Evolutionary conservation across 768 basidiomycete genomes (phyloP), one percentile per base, ranked within the genome.

Genomic region (Xerocomus potaroensis): DNA sequence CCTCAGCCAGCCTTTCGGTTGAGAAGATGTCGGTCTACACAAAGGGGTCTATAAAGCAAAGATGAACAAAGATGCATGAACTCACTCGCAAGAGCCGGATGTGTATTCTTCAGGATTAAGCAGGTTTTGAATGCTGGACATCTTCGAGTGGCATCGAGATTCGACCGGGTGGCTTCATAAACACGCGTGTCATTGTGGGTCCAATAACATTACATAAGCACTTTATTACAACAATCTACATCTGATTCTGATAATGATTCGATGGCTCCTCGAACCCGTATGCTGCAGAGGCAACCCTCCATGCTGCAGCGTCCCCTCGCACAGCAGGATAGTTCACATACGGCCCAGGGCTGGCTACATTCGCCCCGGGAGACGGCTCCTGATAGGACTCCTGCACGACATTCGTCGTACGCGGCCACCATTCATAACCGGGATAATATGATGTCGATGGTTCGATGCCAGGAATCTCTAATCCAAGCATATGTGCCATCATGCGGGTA

Each of bases 401-500:
- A 23, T 49, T 51, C 3, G 61, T 53, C 24, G 57, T 44, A 30
- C 77, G 75, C 18, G 81, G 78, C 80, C 81, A 84, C 82, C 79
- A 82, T 57, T 82, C 80, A 55, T 79, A 82, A 22, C 79, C 81
- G 38, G 68, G 67, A 44, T 65, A 68, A 45, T 65, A 70, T 32
- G 82, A 80, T 32, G 81, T 72, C 48, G 83, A 81, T 7, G 66
- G 63, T 15, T 71, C 65, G 26, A 82, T 71, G 23, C 80, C 81
- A 36, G 80, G 80, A 49, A 83, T 72, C 59, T 83, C 80, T 19
- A 84, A 63, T 14, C 81, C 83, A 19, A 84, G 65, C 81, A 84
- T 84, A 55, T 83, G 80, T 12, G 83, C 83, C 81, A 84, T 83
- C 47, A 84, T 73, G 38, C 80, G 74, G 27, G 76, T 78, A 50